Evolutionary conservation across 768 basidiomycete species (phyloP).

Genomic region (Mycena floridula): DNA sequence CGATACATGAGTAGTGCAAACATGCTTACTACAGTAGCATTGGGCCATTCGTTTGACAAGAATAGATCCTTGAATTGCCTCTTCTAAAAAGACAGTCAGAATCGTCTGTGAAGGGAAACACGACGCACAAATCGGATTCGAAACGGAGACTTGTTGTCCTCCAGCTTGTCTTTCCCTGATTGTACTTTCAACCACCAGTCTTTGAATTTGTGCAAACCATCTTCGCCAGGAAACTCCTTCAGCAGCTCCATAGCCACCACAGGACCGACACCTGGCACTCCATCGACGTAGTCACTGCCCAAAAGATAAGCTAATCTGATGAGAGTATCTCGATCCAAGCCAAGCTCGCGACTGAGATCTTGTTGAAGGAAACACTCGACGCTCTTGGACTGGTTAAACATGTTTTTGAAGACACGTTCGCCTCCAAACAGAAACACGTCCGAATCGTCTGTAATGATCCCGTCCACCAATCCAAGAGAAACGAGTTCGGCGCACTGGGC

Average conservation of each 20-base stretch:
- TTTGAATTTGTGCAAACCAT: slow-evolving; percentile 81
- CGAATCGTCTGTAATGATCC: slow-evolving; percentile 98
- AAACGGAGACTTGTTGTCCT: slow-evolving; percentile 72
- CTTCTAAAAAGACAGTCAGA: slow-evolving; percentile 50
- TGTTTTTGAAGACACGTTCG: slow-evolving; percentile 93
- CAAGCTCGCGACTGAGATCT: slow-evolving; percentile 84
- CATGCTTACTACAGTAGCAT: slow-evolving; percentile 73
- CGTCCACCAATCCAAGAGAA: slow-evolving; percentile 81
- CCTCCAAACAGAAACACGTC: slow-evolving; percentile 99
- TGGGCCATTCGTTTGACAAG: slow-evolving; percentile 83
- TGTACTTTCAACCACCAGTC: slow-evolving; percentile 96
- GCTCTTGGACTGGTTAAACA: slow-evolving; percentile 99
- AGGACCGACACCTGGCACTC: slow-evolving; percentile 86
- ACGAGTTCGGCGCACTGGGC: slow-evolving; percentile 96
- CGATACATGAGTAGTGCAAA: slow-evolving; percentile 1
- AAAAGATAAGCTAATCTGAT: slow-evolving; percentile 89
- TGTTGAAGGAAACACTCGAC: slow-evolving; percentile 89
- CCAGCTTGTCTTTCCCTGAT: slow-evolving; percentile 74
- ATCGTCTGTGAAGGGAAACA: slow-evolving; percentile 2
- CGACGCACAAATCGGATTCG: slow-evolving; percentile 73
- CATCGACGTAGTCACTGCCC: slow-evolving; percentile 95
- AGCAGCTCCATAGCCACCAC: slow-evolving; percentile 95
- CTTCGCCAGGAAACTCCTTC: slow-evolving; percentile 85
- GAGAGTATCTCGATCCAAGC: slow-evolving; percentile 79
- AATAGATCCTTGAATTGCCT: slow-evolving; percentile 84